A percentile compares a stretch with the other conserved stretches of the same genome.
These are phyloP conservation scores for Xylariaceae sp. DNA, from an alignment of 2,329 filamentous ascomycete genomes.

Conservation along the genomic window DNA sequence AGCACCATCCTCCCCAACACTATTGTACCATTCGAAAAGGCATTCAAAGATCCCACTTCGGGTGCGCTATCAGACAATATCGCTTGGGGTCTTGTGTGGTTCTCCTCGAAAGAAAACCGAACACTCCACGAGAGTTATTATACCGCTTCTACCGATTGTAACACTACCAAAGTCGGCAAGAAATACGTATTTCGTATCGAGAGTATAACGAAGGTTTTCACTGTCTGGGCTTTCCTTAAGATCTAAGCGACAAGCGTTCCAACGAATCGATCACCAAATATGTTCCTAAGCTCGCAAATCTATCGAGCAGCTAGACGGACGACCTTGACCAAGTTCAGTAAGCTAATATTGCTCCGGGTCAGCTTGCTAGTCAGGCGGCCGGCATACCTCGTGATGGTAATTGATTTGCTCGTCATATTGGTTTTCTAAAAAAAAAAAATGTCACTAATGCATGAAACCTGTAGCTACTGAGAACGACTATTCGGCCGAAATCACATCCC, in stretches of 20 bases:
- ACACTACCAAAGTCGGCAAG: conserved; percentile 25
- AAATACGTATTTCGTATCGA: conserved; percentile 38
- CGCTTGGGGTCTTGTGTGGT: conserved; percentile 26
- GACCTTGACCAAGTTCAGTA: conserved; percentile 28
- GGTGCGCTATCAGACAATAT: conserved; percentile 18
- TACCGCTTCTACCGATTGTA: conserved; percentile 22
- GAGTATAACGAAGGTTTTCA: conserved; percentile 44
- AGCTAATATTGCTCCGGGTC: conserved; percentile 35
- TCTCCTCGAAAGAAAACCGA: conserved; percentile 23
- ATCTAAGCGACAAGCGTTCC: conserved; percentile 37
- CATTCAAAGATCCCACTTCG: not conserved
- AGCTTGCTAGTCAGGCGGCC: conserved; percentile 35
- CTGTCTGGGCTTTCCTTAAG: conserved; percentile 39
- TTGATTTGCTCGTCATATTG: too few species aligned
- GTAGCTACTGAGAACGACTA: conserved; percentile 14
- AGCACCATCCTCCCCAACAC: conserved; percentile 3
- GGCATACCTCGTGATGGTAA: conserved; percentile 36
- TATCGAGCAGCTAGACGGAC: conserved; percentile 14
- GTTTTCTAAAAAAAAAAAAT: too few species aligned
- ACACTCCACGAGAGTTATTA: conserved; percentile 26
- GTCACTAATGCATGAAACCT: too few species aligned
- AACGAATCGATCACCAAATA: conserved; percentile 39
- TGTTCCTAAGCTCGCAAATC: conserved; percentile 37
- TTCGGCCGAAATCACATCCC: not conserved
- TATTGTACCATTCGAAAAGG: conserved; percentile 5